A percentile compares a stretch with the other conserved stretches of the same genome.
Conservation (phyloP, 208 protist genomes). For the Leptomonas seymouri region DNA sequence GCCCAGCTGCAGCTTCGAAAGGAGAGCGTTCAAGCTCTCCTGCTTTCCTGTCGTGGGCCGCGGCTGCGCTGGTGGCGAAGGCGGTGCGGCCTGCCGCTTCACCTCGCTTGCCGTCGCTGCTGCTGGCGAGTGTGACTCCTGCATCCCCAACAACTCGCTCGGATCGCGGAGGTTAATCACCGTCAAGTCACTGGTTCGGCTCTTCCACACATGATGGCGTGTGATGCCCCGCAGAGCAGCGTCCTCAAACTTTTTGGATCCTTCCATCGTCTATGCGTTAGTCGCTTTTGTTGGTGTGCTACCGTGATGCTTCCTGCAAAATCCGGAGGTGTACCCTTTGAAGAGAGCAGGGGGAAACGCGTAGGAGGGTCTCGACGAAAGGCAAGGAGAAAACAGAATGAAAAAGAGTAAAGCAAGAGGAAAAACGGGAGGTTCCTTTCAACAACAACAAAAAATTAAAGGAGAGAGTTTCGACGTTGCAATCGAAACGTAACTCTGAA, state of each 20-base stretch:
- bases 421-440: background rate
- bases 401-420: background rate
- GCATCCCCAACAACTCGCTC: conserved; percentile 39
- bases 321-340: background rate
- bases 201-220: conserved; percentile 67
- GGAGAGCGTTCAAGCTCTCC: conserved; percentile 37
- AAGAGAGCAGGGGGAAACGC: background rate
- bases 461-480: background rate
- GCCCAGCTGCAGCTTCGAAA: conserved; percentile 42
- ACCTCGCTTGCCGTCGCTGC: background rate
- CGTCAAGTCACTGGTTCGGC: conserved; percentile 59
- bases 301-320: background rate
- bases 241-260: conserved; percentile 26
- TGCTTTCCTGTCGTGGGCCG: conserved; percentile 25
- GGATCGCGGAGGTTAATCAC: conserved; percentile 74
- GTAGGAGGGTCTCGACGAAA: background rate
- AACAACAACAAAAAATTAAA: conserved; percentile 8
- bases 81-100: conserved; percentile 19
- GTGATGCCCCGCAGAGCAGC: conserved; percentile 15
- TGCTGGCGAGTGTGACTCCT: conserved; percentile 1
- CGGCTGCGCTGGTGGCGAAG: background rate
- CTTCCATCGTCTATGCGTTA: conserved; percentile 19
- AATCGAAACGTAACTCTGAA: conserved; percentile 13
- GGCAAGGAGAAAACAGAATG: conserved; percentile 7
- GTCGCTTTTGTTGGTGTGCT: background rate